These are phyloP conservation scores for Colletotrichum tropicale DNA, from an alignment of 2,329 filamentous ascomycete species.

Conservation along the genomic window DNA sequence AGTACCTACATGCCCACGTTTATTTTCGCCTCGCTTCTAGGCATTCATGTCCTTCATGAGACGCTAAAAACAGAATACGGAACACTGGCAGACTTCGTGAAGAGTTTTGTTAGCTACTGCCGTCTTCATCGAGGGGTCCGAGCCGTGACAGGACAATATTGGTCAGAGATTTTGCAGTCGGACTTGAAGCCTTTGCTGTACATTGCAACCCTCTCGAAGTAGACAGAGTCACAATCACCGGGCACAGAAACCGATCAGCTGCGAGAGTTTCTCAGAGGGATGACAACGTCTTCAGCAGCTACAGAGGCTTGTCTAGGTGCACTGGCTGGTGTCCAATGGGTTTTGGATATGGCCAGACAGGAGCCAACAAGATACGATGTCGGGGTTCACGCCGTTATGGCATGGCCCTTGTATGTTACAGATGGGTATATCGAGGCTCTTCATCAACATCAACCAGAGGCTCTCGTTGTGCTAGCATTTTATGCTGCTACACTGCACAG, in stretches of 20 bases:
- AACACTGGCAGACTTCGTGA: constrained; percentile 31
- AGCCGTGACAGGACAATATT: constrained; percentile 23
- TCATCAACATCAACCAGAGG: constrained; percentile 39
- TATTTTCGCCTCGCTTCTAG: constrained; percentile 33
- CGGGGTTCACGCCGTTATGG: constrained; percentile 27
- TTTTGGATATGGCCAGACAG: constrained; percentile 11
- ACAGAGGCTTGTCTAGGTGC: constrained; percentile 13
- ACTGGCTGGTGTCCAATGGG: constrained; percentile 15
- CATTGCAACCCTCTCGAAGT: neutral
- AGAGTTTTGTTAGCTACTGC: constrained; percentile 31
- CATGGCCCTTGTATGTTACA: constrained; percentile 39
- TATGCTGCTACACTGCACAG: constrained; percentile 46
- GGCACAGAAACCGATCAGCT: neutral
- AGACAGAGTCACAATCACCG: neutral
- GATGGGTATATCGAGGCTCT: constrained; percentile 38
- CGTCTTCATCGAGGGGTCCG: constrained; percentile 33
- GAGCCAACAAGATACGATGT: neutral
- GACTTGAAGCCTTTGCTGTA: constrained; percentile 26
- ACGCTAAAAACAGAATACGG: constrained; percentile 31
- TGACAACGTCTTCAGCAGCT: neutral
- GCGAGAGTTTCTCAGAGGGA: neutral
- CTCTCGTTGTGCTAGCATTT: constrained; percentile 41
- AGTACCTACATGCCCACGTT: constrained; percentile 32
- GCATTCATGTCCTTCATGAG: constrained; percentile 40
- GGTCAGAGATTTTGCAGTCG: constrained; percentile 22